Base-by-base conservation (phyloP, 768 basidiomycete genomes). In the Pleurotus salmoneostramineus region DNA sequence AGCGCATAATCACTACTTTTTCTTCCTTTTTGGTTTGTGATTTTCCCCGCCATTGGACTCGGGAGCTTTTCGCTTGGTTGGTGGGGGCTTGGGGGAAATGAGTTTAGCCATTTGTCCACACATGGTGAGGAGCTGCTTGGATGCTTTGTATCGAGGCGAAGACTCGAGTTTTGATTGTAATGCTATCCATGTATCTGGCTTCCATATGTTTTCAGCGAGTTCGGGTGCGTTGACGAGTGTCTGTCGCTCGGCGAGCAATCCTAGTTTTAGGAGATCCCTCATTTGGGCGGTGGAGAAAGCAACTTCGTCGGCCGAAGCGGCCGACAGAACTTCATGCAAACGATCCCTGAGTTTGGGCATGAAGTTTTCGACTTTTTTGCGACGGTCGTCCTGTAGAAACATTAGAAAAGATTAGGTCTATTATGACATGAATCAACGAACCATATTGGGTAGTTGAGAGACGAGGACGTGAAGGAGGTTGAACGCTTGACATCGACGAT, bases 221-320 rank as follows among this genome's bases (percentile, higher is more conserved):
- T 69, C 69, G 0, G 70, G 58, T 33, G 68, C 59, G 10, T 63
- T 64, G 4, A 70, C 68, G 56, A 83, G 84, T 58, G 85, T 83
- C 59, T 85, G 84, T 55, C 91, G 84, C n/a, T 86, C 74, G 50
- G 83, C 82, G 15, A 78, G 65, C 31, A 91, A 72, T 0, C 77
- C 86, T 52, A 90, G 71, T 70, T 91, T 95, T 57, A 93, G 69
- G 15, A 93, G 68, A n/a, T 90, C 88, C 71, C 93, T 96, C 65
- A 89, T 65, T 61, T 93, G 89, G 0, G 82, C 68, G 1, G 87
- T 76, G 12, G 82, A 85, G 44, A 87, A 68, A 7, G 73, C 64
- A 42, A 66, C 61, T 27, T 75, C 71, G 31, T 81, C 77, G 4
- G 77, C 72, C 61, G 83, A 82, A 5, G 85, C 80, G 11, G 71